Evolutionary conservation across 805 yeast genomes (phyloP).

Genomic region (Candida coquimbonensis): DNA sequence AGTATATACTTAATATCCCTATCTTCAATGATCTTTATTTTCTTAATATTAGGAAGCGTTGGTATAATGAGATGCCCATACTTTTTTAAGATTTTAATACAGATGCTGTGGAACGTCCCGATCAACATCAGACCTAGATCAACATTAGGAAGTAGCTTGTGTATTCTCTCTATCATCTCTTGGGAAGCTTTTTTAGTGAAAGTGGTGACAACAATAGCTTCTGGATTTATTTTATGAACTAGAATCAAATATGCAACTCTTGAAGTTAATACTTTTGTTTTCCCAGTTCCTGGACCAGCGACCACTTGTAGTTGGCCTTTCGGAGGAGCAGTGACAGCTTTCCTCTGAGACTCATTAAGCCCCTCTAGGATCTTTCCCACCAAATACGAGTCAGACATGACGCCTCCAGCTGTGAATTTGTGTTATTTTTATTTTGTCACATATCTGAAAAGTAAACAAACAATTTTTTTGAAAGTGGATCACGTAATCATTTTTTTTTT

Average conservation of each 20-base stretch:
- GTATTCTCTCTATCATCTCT: slow-evolving; percentile 69
- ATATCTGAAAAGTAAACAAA: no score
- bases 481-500: no score
- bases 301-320: slow-evolving; percentile 41
- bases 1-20: slow-evolving; percentile 44
- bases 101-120: slow-evolving; percentile 89
- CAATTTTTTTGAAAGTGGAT: no score
- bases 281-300: slow-evolving; percentile 69
- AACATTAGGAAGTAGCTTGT: slow-evolving; percentile 25
- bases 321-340: slow-evolving; percentile 37
- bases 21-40: slow-evolving; percentile 33
- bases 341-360: slow-evolving; percentile 35
- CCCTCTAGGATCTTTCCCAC: background rate
- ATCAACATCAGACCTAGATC: slow-evolving; percentile 45
- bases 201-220: slow-evolving; percentile 73
- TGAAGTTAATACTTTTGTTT: slow-evolving; percentile 76
- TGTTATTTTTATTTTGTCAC: no score
- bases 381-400: slow-evolving; percentile 1
- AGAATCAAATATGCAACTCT: slow-evolving; percentile 67
- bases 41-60: slow-evolving; percentile 43
- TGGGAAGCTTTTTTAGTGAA: slow-evolving; percentile 90
- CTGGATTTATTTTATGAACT: slow-evolving; percentile 47
- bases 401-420: background rate
- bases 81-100: slow-evolving; percentile 49
- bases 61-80: slow-evolving; percentile 44